Base-by-base conservation (phyloP, 352 stramenopile species). In the Phytophthora multivora region DNA sequence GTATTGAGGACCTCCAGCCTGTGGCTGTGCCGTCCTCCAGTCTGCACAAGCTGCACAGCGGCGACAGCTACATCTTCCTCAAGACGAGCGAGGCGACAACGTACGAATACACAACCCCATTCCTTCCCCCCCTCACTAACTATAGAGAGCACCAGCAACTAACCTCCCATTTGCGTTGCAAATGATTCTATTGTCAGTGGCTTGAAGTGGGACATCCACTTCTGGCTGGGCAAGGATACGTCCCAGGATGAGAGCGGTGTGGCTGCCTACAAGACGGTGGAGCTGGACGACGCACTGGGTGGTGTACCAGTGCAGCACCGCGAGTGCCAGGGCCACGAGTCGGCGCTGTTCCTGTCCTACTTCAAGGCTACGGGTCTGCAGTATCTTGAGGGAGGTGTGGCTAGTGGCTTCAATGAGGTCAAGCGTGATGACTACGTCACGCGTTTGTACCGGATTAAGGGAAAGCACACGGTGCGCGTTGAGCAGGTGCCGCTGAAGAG, bases 1-100 rank as follows among this genome's bases (percentile, higher is more conserved):
- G 88, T 58, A 90, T 96, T 36, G 84, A 96, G 72, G 77, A 92
- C 56, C 62, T 96, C 18, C 51, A 87, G 66, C 80, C 86, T n/a
- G 80, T 92, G 61, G 56, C 62, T 10, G 68, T 91, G 40, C 53
- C 82, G 0, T 35, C 57, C 12, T 51, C 83, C 43, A 69, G 90
- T 6, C 69, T 95, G 53, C 91, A 96, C 43, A 90, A 89, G 56
- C 96, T 99, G 61, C 85, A 98, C 82, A 87, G 67, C n/a, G 97
- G 97, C 40, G 97, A 99, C 84, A 98, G 86, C 49, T 99, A 99
- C 83, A 98, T 99, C 71, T 89, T 98, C 47, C 80, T 98, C 52
- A 84, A 92, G 50, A 98, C 93, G 2, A 84, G 63, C 51, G 64
- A 81, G 57, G 69, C 62, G 40, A 69, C 58, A 31, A 86, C 69